Evolutionary conservation across 306 rosid genomes (phyloP).

Genomic region (Biancaea sappan): DNA sequence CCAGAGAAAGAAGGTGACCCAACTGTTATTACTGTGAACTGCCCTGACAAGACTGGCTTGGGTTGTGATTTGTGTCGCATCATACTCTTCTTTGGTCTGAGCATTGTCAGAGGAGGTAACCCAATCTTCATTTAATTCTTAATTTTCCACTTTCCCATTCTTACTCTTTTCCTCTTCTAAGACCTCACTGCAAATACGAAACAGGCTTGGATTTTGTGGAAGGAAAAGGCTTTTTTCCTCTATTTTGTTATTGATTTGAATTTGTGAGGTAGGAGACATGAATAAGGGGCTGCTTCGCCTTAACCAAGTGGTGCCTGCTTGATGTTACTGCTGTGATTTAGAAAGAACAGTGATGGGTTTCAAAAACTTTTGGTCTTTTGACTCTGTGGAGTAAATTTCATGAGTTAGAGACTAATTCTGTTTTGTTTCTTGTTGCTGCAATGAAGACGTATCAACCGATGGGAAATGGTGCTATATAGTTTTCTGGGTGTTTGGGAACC

Average conservation of each 20-base stretch:
- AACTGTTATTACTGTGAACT: slow-evolving; percentile 73
- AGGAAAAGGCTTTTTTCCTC: slow-evolving; percentile 9
- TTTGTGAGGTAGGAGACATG: background rate
- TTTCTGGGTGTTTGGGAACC: slow-evolving; percentile 81
- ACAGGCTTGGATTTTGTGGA: background rate
- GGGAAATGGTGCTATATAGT: slow-evolving; percentile 98
- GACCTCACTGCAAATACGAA: background rate
- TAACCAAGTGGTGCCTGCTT: background rate
- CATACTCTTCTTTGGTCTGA: slow-evolving; percentile 85
- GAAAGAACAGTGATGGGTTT: background rate
- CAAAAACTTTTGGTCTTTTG: background rate
- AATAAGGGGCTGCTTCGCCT: background rate
- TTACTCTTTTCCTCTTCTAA: background rate
- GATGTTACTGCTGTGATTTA: background rate
- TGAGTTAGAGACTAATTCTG: slow-evolving; percentile 22
- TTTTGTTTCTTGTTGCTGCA: slow-evolving; percentile 13
- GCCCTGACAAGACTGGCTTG: slow-evolving; percentile 94
- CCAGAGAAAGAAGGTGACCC: slow-evolving; percentile 74
- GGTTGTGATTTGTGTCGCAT: slow-evolving; percentile 95
- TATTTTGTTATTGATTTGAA: slow-evolving; percentile 11
- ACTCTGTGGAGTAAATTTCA: background rate
- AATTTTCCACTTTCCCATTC: background rate
- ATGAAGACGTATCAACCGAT: slow-evolving; percentile 89
- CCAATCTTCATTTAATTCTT: background rate
- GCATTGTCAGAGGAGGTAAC: slow-evolving; percentile 91